Conservation (phyloP, 23 red algal species). For the Pyropia haitanensis region DNA sequence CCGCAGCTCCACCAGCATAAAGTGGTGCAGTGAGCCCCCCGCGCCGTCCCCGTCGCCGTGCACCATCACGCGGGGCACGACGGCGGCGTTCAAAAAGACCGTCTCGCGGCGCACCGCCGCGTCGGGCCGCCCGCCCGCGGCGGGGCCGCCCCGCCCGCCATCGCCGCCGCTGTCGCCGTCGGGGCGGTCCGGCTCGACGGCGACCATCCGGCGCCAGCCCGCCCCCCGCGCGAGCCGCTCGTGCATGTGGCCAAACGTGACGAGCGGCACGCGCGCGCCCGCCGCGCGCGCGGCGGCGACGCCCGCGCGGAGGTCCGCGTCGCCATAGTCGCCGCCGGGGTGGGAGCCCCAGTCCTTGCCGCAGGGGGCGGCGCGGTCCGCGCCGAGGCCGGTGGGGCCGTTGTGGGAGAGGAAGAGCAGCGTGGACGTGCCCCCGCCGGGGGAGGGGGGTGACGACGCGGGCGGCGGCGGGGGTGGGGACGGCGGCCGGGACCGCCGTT, state of each 20-base stretch:
- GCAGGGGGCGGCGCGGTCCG: constrained; percentile 30
- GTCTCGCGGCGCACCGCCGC: constrained; percentile 2
- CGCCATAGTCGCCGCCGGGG: constrained; percentile 76
- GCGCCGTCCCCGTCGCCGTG: no score
- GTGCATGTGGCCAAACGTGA: constrained; percentile 88
- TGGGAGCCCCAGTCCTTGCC: constrained; percentile 59
- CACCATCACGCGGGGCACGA: constrained; percentile 24
- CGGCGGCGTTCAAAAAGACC: constrained; percentile 53
- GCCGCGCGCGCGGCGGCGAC: constrained; percentile 23
- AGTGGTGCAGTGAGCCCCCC: no score
- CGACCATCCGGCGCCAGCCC: constrained; percentile 38
- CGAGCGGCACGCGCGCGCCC: constrained; percentile 52
- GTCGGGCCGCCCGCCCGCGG: no score
- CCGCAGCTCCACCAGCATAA: no score
- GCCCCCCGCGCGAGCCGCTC: constrained; percentile 15
- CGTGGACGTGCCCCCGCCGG: not conserved
- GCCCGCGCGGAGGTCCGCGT: constrained; percentile 46
- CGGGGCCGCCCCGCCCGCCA: no score
- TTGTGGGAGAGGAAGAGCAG: constrained; percentile 68
- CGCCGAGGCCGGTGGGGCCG: constrained; percentile 60
- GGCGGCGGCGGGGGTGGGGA: no score
- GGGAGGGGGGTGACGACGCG: not conserved
- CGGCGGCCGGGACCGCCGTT: not conserved
- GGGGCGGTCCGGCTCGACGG: constrained; percentile 24
- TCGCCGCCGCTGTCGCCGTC: not conserved